Conservation (phyloP, 2,329 filamentous ascomycete genomes). For the Phaeosphaeriaceae sp. region DNA sequence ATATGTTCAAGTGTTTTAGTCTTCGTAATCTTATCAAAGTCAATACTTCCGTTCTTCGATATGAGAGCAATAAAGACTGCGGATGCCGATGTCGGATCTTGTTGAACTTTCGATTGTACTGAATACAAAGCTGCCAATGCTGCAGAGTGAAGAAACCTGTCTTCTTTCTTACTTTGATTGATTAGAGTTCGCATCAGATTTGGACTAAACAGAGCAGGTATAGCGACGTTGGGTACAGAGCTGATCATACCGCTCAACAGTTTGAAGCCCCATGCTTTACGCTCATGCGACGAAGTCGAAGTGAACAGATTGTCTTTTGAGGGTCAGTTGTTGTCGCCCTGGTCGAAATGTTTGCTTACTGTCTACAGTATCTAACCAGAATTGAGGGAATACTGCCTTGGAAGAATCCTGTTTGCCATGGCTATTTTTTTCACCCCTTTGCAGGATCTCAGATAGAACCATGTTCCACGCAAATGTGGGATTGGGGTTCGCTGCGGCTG, state of each 20-base stretch:
- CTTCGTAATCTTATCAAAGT: conserved; percentile 86
- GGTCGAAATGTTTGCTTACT: conserved; percentile 61
- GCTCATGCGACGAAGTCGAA: conserved; percentile 78
- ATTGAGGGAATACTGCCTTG: conserved; percentile 67
- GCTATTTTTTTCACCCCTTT: conserved; percentile 29
- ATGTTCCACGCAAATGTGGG: conserved; percentile 89
- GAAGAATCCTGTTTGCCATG: conserved; percentile 38
- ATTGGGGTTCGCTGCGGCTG: conserved; percentile 78
- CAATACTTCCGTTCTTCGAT: conserved; percentile 71
- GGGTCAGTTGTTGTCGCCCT: conserved; percentile 7
- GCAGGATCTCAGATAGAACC: conserved; percentile 61
- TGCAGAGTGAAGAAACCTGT: conserved; percentile 63
- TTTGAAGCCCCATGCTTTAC: conserved; percentile 91
- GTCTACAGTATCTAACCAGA: conserved; percentile 88
- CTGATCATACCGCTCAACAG: conserved; percentile 79
- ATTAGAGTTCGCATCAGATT: conserved; percentile 70
- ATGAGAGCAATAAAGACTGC: conserved; percentile 72
- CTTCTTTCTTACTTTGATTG: conserved; percentile 46
- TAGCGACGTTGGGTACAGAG: conserved; percentile 56
- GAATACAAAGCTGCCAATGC: conserved; percentile 77
- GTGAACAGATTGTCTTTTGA: conserved; percentile 79
- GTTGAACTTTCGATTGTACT: conserved; percentile 69
- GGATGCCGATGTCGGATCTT: conserved; percentile 62
- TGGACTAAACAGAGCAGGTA: conserved; percentile 74
- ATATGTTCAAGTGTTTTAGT: conserved; percentile 83